phyloP scores from a whole-genome alignment of 805 yeast species.

The Kuraishia hungarica region DNA sequence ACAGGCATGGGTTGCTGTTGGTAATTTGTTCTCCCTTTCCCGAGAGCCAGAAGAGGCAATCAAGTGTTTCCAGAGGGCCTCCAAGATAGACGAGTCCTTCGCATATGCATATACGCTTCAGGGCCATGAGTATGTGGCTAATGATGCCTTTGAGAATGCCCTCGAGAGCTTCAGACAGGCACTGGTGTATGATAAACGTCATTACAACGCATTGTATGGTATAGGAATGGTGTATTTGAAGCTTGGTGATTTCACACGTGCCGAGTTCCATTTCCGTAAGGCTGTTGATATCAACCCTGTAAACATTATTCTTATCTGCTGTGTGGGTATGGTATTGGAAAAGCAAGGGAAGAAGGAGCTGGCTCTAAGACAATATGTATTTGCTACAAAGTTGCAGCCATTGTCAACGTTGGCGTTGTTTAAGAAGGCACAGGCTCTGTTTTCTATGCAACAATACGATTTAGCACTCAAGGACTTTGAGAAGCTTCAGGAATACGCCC shows the following conservation, averaged over 20 bases:
- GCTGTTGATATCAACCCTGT: constrained; percentile 87
- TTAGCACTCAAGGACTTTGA: constrained; percentile 73
- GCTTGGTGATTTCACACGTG: constrained; percentile 74
- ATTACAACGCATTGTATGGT: constrained; percentile 93
- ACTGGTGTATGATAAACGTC: constrained; percentile 66
- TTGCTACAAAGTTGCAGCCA: constrained; percentile 82
- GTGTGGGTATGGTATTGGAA: constrained; percentile 90
- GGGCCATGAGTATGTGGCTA: constrained; percentile 86
- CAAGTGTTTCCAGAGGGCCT: constrained; percentile 75
- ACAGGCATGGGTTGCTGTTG: constrained; percentile 87
- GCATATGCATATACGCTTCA: constrained; percentile 88
- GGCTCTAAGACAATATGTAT: constrained; percentile 74
- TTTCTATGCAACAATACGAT: constrained; percentile 60
- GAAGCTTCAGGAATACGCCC: constrained; percentile 64
- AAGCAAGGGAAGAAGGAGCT: constrained; percentile 56
- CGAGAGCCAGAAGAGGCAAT: constrained; percentile 88
- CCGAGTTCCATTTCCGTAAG: constrained; percentile 79
- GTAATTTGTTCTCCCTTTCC: constrained; percentile 77
- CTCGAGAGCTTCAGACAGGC: constrained; percentile 76
- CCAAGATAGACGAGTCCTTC: constrained; percentile 55
- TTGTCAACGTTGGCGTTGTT: constrained; percentile 77
- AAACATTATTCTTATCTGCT: constrained; percentile 81
- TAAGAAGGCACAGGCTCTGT: constrained; percentile 77
- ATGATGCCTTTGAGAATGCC: constrained; percentile 87
- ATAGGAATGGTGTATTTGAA: constrained; percentile 89